Evolutionary conservation across 2,329 filamentous ascomycete species (phyloP), one percentile per base, ranked within the genome.

Genomic region (Dothideomycetidae sp.): DNA sequence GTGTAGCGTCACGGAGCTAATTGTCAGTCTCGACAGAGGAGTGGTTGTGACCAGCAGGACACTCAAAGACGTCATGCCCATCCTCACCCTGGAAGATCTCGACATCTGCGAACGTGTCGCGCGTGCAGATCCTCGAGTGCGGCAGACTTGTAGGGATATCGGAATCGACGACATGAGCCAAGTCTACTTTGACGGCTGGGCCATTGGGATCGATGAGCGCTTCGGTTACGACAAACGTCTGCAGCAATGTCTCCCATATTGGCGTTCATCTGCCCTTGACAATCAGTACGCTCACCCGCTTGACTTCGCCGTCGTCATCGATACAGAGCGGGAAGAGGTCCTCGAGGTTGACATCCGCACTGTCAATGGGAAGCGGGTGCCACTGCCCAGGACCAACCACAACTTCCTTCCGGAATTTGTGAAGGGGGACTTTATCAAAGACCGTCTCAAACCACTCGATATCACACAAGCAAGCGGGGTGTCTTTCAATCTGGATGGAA

Each of bases 11-110:
- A 39, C 33, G 17, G 37, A 39, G 31, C 33, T 39, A 31, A 16
- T 39, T 10, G 37, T 39, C 37, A 39, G 37, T 28, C 16, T 39
- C 23, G 13, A 31, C 10, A 21, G 31, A 29, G 35, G 35, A 16
- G 31, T 23, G 17, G 31, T 39, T 9, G 15, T 39, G 37, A 32
- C 37, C 13, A 32, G 28, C 13, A 12, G 37, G 21, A 34, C 37
- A 12, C 29, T 67, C 31, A 46, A 49, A 14, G 58, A 68, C 28
- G 64, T 68, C 15, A 62, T 61, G 33, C 65, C 65, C 2, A 67
- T 62, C 7, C 46, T 57, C n/a, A 57, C 54, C 10, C 43, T 56
- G 0, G 54, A 56, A 29, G 54, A 57, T 40, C 43, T 57, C 14
- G 54, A 56, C 39, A 44, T 56, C 16, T 53, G 51, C 40, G 54